phyloP scores from a whole-genome alignment of 2,329 filamentous ascomycete genomes.

The Fusarium euwallaceae region DNA sequence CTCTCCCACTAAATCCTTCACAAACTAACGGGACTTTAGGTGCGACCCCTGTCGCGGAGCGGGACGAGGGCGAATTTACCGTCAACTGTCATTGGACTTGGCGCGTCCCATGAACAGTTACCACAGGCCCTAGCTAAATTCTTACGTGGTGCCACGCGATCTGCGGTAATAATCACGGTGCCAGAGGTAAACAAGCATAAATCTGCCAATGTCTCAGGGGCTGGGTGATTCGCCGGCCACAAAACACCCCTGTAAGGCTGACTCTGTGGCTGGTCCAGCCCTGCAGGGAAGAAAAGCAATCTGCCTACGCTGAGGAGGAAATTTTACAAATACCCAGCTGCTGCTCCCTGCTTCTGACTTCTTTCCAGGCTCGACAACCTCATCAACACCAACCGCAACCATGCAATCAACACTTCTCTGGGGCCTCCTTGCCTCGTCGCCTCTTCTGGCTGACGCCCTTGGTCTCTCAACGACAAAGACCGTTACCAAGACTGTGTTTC shows the following conservation, averaged over 20 bases:
- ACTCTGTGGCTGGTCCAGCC: neutral
- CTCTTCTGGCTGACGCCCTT: conserved; percentile 9
- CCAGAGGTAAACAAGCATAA: conserved; percentile 4
- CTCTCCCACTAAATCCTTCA: neutral
- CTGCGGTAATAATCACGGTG: neutral
- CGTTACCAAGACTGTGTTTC: conserved; percentile 31
- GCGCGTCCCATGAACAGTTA: neutral
- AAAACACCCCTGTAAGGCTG: conserved; percentile 4
- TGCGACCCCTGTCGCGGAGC: neutral
- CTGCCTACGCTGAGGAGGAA: neutral
- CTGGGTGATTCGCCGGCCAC: neutral
- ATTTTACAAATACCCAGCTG: neutral
- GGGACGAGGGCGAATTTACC: neutral
- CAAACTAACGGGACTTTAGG: neutral
- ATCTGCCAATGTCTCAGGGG: conserved; percentile 3
- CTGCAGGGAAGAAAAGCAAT: neutral
- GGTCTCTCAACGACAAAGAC: conserved; percentile 21
- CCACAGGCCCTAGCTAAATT: neutral
- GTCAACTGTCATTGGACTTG: neutral
- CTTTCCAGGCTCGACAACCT: neutral
- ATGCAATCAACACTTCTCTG: conserved; percentile 2
- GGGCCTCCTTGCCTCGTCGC: neutral
- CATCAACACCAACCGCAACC: neutral
- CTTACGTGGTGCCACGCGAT: conserved; percentile 3
- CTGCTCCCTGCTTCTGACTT: neutral